phyloP scores from a whole-genome alignment of 495 filamentous ascomycete genomes.

The Aspergillus biplanus region DNA sequence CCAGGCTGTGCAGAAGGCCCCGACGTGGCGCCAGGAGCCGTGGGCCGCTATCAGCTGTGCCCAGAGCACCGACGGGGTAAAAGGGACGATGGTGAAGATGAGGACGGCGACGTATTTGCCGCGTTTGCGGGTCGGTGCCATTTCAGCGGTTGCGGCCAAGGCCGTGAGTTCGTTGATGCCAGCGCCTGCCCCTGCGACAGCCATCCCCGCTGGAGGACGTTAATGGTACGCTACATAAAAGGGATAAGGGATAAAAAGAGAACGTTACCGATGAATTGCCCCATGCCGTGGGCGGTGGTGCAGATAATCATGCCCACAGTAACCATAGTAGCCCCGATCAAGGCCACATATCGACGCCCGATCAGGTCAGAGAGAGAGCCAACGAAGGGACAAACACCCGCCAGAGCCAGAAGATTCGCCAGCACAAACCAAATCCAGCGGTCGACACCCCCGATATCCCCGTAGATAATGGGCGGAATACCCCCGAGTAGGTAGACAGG shows the following conservation, averaged over 20 bases:
- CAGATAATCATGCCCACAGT: slow-evolving; percentile 68
- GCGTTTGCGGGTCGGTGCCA: slow-evolving; percentile 68
- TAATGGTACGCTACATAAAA: no score
- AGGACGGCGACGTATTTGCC: slow-evolving; percentile 70
- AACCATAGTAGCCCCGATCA: slow-evolving; percentile 60
- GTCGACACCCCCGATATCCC: slow-evolving; percentile 66
- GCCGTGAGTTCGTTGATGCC: slow-evolving; percentile 69
- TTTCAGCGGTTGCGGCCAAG: slow-evolving; percentile 66
- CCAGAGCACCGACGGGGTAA: slow-evolving; percentile 69
- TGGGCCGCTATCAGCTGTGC: slow-evolving; percentile 67
- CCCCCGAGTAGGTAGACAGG: slow-evolving; percentile 65
- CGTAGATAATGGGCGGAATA: slow-evolving; percentile 67
- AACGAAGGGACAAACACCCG: slow-evolving; percentile 73
- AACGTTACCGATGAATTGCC: slow-evolving; percentile 69
- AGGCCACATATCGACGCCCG: slow-evolving; percentile 68
- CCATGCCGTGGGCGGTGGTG: slow-evolving; percentile 66
- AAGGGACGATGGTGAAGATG: slow-evolving; percentile 70
- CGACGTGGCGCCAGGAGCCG: slow-evolving; percentile 66
- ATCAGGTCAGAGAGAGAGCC: slow-evolving; percentile 71
- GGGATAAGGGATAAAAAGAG: no score
- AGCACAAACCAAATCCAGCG: slow-evolving; percentile 77
- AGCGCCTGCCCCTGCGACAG: slow-evolving; percentile 64
- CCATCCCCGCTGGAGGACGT: slow-evolving; percentile 56
- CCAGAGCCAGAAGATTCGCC: slow-evolving; percentile 67
- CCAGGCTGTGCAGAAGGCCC: slow-evolving; percentile 63